Evolutionary conservation across 2,329 filamentous ascomycete species (phyloP).

Genomic region (Gyromitra esculenta): DNA sequence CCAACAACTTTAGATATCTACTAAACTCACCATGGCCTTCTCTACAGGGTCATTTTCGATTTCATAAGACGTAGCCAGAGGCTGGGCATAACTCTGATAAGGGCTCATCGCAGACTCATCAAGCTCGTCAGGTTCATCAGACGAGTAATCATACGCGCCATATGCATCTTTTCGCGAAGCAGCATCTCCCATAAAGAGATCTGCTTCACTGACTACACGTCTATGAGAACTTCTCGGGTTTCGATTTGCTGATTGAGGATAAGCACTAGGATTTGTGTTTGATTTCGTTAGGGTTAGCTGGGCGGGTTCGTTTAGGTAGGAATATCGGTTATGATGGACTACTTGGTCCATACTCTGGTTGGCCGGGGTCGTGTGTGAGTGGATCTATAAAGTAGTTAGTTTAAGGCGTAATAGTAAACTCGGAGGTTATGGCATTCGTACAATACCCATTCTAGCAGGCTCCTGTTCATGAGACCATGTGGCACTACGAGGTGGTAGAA

Average conservation of each 20-base stretch:
- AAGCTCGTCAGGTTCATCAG: not conserved
- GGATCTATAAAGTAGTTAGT: constrained; percentile 3
- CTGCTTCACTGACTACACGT: not conserved
- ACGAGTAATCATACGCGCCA: not conserved
- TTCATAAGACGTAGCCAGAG: not conserved
- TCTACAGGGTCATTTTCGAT: not conserved
- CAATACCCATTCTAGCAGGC: not conserved
- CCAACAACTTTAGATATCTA: not conserved
- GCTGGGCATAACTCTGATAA: not conserved
- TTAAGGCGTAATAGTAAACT: too few species aligned
- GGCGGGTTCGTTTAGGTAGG: not conserved
- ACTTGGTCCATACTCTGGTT: not conserved
- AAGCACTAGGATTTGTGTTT: not conserved
- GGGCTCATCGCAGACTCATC: not conserved
- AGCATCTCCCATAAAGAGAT: not conserved
- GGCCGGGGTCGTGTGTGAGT: not conserved
- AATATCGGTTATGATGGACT: not conserved
- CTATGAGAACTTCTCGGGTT: not conserved
- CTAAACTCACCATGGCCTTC: not conserved
- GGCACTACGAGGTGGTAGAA: not conserved
- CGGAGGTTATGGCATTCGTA: not conserved
- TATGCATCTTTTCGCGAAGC: not conserved
- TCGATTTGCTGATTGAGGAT: not conserved
- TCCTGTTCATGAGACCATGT: not conserved
- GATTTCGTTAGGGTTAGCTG: not conserved